Evolutionary conservation across 163 green algal species (phyloP).

Genomic region (Chlorella variabilis): DNA sequence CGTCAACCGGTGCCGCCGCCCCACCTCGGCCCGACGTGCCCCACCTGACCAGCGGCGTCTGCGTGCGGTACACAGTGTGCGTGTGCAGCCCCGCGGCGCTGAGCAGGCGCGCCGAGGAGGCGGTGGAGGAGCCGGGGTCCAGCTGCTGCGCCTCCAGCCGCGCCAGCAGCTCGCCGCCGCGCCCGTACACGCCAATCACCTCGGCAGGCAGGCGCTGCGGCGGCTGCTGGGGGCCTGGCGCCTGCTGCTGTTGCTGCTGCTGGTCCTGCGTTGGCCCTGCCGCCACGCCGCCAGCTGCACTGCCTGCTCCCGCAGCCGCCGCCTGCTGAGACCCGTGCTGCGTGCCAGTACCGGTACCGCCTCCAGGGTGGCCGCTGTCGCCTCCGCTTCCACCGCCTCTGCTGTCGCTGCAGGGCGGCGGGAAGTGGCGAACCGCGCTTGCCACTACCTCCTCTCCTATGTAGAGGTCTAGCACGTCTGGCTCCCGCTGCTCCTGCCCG

Average conservation of each 20-base stretch:
- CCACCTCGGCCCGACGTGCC: too few species aligned
- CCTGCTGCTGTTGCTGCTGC: not conserved
- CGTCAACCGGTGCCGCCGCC: too few species aligned
- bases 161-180: conserved; percentile 23
- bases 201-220: not conserved
- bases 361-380: not conserved
- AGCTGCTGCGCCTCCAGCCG: conserved; percentile 27
- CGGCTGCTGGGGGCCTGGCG: not conserved
- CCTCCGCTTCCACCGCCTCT: too few species aligned
- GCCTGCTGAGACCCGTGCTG: not conserved
- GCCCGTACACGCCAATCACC: not conserved
- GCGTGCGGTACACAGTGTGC: conserved; percentile 20
- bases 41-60: conserved; percentile 31
- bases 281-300: not conserved
- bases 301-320: not conserved
- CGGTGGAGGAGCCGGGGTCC: conserved; percentile 25
- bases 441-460: conserved; percentile 10
- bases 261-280: not conserved
- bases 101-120: conserved; percentile 20
- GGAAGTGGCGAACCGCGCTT: conserved; percentile 11
- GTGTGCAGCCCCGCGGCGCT: conserved; percentile 10
- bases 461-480: conserved; percentile 11
- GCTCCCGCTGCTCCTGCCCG: not conserved
- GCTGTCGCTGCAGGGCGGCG: not conserved
- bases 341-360: not conserved